Evolutionary conservation across 371 early-diverging fungal genomes (phyloP), one percentile per base, ranked within the genome.

Genomic region (Funneliformis caledonium): DNA sequence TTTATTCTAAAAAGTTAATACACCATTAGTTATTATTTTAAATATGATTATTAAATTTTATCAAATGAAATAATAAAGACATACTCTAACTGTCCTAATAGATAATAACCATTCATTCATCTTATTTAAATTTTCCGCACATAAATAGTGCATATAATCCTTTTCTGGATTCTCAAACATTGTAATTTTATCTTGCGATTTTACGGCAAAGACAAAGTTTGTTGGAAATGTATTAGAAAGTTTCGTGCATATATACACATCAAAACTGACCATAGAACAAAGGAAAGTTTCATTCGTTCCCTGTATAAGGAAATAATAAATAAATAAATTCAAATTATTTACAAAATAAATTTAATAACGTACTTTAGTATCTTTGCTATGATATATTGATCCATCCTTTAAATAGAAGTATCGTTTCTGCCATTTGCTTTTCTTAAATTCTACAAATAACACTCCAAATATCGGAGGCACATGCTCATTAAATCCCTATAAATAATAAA

Each of bases 51-150:
- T 31, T 5, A 14, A 65, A 64, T 4, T 7, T 14, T 56, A 4
- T 56, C 26, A 65, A 65, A 72, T 8, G 22, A 50, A 22, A 22
- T 73, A 26, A 16, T 47, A 74, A 59, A n/a, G 16, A 43, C 45
- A 16, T 88, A 92, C 92, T 89, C 94, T 96, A 52, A 93, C 92
- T 61, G 88, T 85, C 14, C 96, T 89, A 42, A 97, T 88, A n/a
- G 94, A 91, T 11, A 91, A 85, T 43, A 97, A 89, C 97, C 97
- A 98, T 78, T 95, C 93, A 75, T 92, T 90, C 83, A 96, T 83
- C 22, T 89, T 85, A 37, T 94, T 95, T 60, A 89, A 87, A 78
- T 90, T 89, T 19, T 94, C 95, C 0, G 92, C 93, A 75, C 94
- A 93, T 26, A 97, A 84, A 82, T 91, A 91, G 48, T 93, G 92